Percentiles rank a stretch among this genome's conserved stretches.
Evolutionary conservation across 345 rosid genomes (phyloP).

Genomic region (Excoecaria cochinchinensis): DNA sequence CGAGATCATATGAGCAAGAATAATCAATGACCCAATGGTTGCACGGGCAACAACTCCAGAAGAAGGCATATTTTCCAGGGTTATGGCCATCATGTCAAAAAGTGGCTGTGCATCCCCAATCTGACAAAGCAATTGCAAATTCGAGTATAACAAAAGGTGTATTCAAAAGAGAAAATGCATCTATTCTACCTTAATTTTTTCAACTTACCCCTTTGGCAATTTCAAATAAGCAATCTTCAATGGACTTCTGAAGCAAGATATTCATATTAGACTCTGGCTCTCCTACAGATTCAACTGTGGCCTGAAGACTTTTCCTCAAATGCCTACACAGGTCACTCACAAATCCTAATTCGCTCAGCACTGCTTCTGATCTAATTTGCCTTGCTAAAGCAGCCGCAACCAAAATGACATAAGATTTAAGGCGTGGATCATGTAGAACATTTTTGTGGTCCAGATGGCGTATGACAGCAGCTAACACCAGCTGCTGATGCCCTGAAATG

Average conservation of each 20-base stretch:
- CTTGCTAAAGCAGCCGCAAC: conserved; percentile 74
- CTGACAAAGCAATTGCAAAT: conserved; percentile 26
- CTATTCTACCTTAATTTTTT: background rate
- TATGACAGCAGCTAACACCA: conserved; percentile 67
- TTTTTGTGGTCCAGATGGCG: conserved; percentile 93
- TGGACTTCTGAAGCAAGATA: conserved; percentile 71
- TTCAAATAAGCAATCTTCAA: conserved; percentile 90
- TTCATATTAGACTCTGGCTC: conserved; percentile 65
- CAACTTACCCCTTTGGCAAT: conserved; percentile 74
- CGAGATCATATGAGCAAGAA: conserved; percentile 81
- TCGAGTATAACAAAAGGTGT: conserved; percentile 13
- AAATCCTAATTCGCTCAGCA: conserved; percentile 68
- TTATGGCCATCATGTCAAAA: conserved; percentile 78
- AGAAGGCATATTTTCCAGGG: conserved; percentile 80
- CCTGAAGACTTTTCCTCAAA: conserved; percentile 87
- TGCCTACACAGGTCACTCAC: conserved; percentile 93
- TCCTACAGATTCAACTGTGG: conserved; percentile 60
- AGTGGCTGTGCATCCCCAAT: conserved; percentile 60
- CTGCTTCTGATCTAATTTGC: conserved; percentile 64
- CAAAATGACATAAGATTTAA: conserved; percentile 65
- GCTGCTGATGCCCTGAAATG: conserved; percentile 66
- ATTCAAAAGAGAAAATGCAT: conserved; percentile 8
- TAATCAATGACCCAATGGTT: conserved; percentile 67
- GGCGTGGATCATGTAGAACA: conserved; percentile 69
- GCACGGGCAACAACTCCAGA: conserved; percentile 74